A percentile compares a stretch with the other conserved stretches of the same genome.
Evolutionary conservation across 257 asterid genomes (phyloP).

Genomic region (Eustoma russellianum): DNA sequence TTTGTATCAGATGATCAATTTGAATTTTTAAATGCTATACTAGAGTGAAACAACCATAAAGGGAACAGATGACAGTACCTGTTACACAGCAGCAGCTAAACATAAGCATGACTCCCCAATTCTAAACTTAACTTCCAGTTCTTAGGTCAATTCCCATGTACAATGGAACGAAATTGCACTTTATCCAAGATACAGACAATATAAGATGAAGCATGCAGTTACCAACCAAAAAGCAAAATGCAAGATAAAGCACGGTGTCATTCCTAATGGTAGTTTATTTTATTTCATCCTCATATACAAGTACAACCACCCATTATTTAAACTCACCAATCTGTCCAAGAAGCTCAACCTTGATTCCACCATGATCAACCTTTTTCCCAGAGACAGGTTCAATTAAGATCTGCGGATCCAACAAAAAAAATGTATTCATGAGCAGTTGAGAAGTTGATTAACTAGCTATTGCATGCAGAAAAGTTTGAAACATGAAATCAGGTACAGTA

Average conservation of each 20-base stretch:
- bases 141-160: too few relatives aligned
- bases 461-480: background rate
- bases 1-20: too few relatives aligned
- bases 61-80: too few relatives aligned
- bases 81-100: too few relatives aligned
- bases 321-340: conserved; percentile 97
- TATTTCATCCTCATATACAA: background rate
- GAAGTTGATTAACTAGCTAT: background rate
- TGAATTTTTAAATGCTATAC: too few relatives aligned
- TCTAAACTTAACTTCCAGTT: too few relatives aligned
- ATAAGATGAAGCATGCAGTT: background rate
- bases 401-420: conserved; percentile 26
- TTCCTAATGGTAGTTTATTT: background rate
- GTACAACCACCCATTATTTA: background rate
- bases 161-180: too few relatives aligned
- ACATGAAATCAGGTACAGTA: conserved; percentile 3
- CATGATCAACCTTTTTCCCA: conserved; percentile 98
- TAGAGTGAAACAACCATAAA: too few relatives aligned
- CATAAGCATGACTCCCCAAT: too few relatives aligned
- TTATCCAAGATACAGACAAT: background rate
- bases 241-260: too few relatives aligned
- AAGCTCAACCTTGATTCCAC: conserved; percentile 96
- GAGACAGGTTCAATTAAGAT: conserved; percentile 77
- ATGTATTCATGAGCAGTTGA: background rate
- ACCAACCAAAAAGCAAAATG: too few relatives aligned